Percentiles rank a stretch among this genome's conserved stretches.
These are phyloP conservation scores for Sonneratia alba DNA, from an alignment of 345 rosid genomes.

Conservation along the genomic window DNA sequence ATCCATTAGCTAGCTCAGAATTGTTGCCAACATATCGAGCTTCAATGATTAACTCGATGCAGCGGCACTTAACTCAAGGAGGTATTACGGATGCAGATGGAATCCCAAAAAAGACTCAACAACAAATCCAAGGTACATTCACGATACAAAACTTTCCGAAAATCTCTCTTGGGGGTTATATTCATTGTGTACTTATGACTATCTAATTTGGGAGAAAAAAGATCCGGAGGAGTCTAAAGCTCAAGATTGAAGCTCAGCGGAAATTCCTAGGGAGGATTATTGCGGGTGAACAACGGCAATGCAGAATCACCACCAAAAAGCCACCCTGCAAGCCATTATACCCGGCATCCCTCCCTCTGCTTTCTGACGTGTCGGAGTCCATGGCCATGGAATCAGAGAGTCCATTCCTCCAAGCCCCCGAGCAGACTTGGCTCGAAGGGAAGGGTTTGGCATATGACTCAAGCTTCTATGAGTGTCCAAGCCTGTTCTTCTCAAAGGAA, in stretches of 20 bases:
- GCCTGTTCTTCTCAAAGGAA: neutral
- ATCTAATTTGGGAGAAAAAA: neutral
- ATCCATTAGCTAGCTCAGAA: neutral
- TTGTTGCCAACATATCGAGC: neutral
- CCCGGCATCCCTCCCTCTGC: constrained; percentile 31
- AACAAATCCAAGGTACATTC: constrained; percentile 35
- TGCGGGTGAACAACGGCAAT: constrained; percentile 17
- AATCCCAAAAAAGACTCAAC: constrained; percentile 26
- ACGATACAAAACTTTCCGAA: neutral
- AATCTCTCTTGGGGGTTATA: neutral
- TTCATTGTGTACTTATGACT: neutral
- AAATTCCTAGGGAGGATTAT: constrained; percentile 33
- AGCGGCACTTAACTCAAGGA: constrained; percentile 50
- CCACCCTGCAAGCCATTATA: constrained; percentile 14
- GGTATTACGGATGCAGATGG: constrained; percentile 38
- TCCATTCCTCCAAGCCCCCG: constrained; percentile 9
- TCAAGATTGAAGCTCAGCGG: constrained; percentile 45
- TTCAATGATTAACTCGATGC: neutral
- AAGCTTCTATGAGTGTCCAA: neutral
- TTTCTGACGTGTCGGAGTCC: constrained; percentile 30
- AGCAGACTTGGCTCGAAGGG: constrained; percentile 18
- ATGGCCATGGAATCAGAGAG: neutral
- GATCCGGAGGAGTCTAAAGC: constrained; percentile 46
- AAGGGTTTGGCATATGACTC: neutral
- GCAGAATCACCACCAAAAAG: neutral